These are phyloP conservation scores for Kwoniella europaea DNA, from an alignment of 768 basidiomycete species.

Conservation along the genomic window DNA sequence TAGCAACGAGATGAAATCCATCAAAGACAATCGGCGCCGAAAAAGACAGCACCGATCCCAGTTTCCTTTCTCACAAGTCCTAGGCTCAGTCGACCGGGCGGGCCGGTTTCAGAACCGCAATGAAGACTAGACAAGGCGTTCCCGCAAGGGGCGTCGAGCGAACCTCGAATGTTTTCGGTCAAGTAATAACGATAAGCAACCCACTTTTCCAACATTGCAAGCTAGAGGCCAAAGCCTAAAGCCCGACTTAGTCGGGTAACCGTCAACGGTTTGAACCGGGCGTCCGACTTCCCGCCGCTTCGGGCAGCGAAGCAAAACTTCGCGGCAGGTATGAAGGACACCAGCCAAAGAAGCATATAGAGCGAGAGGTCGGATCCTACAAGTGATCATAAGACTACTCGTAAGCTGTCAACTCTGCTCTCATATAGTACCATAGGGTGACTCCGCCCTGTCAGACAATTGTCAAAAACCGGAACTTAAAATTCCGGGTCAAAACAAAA, in stretches of 20 bases:
- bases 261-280: background rate
- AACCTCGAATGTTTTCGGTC: conserved; percentile 58
- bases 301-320: too few species aligned
- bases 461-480: conserved; percentile 20
- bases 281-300: conserved; percentile 8
- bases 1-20: conserved; percentile 18
- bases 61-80: conserved; percentile 63
- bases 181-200: conserved; percentile 59
- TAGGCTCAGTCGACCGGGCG: conserved; percentile 57
- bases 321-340: conserved; percentile 5
- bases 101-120: conserved; percentile 55
- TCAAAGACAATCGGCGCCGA: background rate
- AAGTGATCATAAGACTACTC: background rate
- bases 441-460: conserved; percentile 16
- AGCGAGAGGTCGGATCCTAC: background rate
- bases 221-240: conserved; percentile 15
- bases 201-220: conserved; percentile 53
- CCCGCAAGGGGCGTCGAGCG: conserved; percentile 44
- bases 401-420: background rate
- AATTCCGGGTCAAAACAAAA: conserved; percentile 30
- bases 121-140: conserved; percentile 57
- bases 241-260: conserved; percentile 6
- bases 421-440: conserved; percentile 24
- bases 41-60: conserved; percentile 53
- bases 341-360: conserved; percentile 15